These are phyloP conservation scores for Crotalaria pallida DNA, from an alignment of 306 rosid species.

Conservation along the genomic window DNA sequence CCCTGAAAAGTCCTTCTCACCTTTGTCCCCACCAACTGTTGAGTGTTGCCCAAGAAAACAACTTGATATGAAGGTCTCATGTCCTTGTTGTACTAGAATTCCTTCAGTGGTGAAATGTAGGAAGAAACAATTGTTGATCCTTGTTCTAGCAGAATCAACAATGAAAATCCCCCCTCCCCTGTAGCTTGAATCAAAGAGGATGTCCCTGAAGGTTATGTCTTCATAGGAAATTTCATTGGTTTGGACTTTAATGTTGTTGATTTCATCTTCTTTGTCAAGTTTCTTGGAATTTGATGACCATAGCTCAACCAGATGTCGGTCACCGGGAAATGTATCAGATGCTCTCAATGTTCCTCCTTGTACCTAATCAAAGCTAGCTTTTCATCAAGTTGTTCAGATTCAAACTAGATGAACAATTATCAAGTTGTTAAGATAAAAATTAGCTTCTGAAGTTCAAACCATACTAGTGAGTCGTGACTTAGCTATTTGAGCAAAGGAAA, in stretches of 20 bases:
- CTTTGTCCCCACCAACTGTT: constrained; percentile 46
- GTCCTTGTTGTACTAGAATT: constrained; percentile 53
- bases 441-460: not conserved
- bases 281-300: constrained; percentile 38
- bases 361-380: constrained; percentile 29
- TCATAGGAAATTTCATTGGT: constrained; percentile 43
- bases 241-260: constrained; percentile 13
- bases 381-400: not conserved
- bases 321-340: constrained; percentile 53
- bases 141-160: constrained; percentile 44
- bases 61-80: constrained; percentile 51
- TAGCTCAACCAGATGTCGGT: constrained; percentile 52
- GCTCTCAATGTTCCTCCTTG: constrained; percentile 63
- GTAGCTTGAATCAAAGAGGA: constrained; percentile 57
- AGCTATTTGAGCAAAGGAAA: not conserved
- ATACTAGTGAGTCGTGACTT: not conserved
- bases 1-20: constrained; percentile 43
- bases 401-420: not conserved
- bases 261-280: not conserved
- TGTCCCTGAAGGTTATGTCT: constrained; percentile 61
- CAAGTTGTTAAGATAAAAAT: not conserved
- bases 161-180: constrained; percentile 58
- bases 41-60: constrained; percentile 64
- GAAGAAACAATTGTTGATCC: constrained; percentile 62
- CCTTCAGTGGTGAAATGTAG: constrained; percentile 62